phyloP scores from a whole-genome alignment of 129 eudicot genomes.

The sunflower (Helianthus annuus) region DNA sequence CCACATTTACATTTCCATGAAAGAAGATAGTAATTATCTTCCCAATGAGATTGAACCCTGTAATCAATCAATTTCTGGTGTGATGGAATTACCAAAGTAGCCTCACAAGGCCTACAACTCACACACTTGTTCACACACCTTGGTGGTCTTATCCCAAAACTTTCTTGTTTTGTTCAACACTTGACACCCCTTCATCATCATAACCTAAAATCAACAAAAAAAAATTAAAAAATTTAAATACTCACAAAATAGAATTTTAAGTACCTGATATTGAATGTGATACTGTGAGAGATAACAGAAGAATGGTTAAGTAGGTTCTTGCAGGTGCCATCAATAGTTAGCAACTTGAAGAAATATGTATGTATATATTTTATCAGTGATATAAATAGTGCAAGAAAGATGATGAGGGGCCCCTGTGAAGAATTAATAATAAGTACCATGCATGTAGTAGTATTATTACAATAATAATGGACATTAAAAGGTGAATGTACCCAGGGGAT shows the following conservation, averaged over 20 bases:
- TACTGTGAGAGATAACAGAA: conserved; percentile 35
- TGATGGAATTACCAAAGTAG: conserved; percentile 67
- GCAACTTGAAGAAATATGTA: conserved; percentile 8
- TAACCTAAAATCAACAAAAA: not conserved
- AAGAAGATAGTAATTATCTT: conserved; percentile 74
- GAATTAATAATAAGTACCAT: conserved; percentile 8
- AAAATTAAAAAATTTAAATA: not conserved
- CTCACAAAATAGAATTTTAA: not conserved
- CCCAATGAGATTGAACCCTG: conserved; percentile 25
- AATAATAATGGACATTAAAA: conserved; percentile 21
- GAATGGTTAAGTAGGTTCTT: conserved; percentile 40
- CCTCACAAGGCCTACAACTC: conserved; percentile 72
- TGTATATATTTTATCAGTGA: not conserved
- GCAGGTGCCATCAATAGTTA: conserved; percentile 46
- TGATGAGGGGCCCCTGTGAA: conserved; percentile 20
- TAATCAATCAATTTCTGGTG: conserved; percentile 24
- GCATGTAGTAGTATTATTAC: conserved; percentile 16
- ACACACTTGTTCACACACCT: conserved; percentile 67
- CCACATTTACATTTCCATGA: conserved; percentile 95
- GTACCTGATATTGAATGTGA: conserved; percentile 58
- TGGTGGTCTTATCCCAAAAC: conserved; percentile 74
- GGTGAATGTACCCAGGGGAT: conserved; percentile 20
- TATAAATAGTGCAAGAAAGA: not conserved
- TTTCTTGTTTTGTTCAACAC: conserved; percentile 27
- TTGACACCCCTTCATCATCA: conserved; percentile 32